Evolutionary conservation across 805 yeast species (phyloP).

Genomic region (Ogataea pini): DNA sequence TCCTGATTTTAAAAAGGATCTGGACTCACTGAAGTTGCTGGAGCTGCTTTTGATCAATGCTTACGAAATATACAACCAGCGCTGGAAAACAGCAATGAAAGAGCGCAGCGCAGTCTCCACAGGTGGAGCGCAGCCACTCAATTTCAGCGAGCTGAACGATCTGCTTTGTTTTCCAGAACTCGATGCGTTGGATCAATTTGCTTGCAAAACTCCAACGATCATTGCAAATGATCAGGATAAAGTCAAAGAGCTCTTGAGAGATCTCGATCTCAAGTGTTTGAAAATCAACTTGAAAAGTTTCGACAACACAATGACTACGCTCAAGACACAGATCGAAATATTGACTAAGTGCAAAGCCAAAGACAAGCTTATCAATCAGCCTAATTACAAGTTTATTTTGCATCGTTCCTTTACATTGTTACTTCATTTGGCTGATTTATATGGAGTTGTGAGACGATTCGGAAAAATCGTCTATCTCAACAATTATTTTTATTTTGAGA

Average conservation of each 20-base stretch:
- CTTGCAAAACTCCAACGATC: slow-evolving; percentile 6
- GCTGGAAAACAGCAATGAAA: slow-evolving; percentile 26
- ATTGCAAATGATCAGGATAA: slow-evolving; percentile 23
- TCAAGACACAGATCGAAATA: slow-evolving; percentile 26
- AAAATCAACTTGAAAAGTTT: slow-evolving; percentile 30
- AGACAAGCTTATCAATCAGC: slow-evolving; percentile 22
- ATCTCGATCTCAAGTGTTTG: slow-evolving; percentile 26
- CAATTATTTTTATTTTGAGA: slow-evolving; percentile 45
- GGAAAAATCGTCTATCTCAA: slow-evolving; percentile 50
- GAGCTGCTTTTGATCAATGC: slow-evolving; percentile 33
- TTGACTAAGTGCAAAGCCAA: slow-evolving; percentile 27
- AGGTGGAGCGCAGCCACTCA: slow-evolving; percentile 13
- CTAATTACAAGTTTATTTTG: slow-evolving; percentile 35
- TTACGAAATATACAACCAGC: slow-evolving; percentile 29
- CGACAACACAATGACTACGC: slow-evolving; percentile 31
- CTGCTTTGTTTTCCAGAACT: slow-evolving; percentile 22
- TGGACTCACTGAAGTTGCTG: slow-evolving; percentile 30
- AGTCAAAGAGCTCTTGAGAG: slow-evolving; percentile 22
- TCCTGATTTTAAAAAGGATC: slow-evolving; percentile 31
- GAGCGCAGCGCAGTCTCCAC: slow-evolving; percentile 20
- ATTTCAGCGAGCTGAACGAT: slow-evolving; percentile 21
- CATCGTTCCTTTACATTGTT: slow-evolving; percentile 45
- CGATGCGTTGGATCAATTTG: slow-evolving; percentile 14
- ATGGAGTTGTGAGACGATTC: slow-evolving; percentile 45
- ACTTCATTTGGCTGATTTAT: slow-evolving; percentile 50